Percentiles rank a stretch among this genome's conserved stretches.
Evolutionary conservation across 495 filamentous ascomycete species (phyloP).

Genomic region (Aspergillus nanangensis): DNA sequence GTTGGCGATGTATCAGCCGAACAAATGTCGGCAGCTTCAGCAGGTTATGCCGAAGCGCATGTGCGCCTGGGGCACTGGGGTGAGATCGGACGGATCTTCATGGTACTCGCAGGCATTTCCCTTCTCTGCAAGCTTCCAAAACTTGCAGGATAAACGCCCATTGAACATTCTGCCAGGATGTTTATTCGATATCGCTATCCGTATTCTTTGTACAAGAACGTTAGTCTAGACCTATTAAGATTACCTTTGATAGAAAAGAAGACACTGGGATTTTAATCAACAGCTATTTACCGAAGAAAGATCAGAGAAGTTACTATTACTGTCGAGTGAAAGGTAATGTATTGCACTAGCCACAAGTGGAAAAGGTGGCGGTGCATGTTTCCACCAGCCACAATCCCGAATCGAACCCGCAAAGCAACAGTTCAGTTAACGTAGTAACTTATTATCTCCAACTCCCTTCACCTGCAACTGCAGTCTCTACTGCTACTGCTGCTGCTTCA

Average conservation of each 20-base stretch:
- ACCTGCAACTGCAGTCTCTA: not conserved
- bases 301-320: too few species aligned
- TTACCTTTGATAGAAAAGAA: too few species aligned
- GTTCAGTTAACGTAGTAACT: not conserved
- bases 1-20: slow-evolving; percentile 25
- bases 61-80: slow-evolving; percentile 47
- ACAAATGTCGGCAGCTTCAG: slow-evolving; percentile 29
- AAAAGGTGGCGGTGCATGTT: too few species aligned
- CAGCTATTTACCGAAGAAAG: too few species aligned
- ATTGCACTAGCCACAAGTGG: too few species aligned
- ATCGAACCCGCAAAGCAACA: slow-evolving; percentile 5
- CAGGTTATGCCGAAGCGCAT: slow-evolving; percentile 56
- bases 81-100: slow-evolving; percentile 56
- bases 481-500: not conserved
- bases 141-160: slow-evolving; percentile 9
- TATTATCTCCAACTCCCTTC: not conserved
- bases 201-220: too few species aligned
- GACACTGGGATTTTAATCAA: too few species aligned
- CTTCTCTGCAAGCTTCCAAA: slow-evolving; percentile 26
- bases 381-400: slow-evolving; percentile 9
- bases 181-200: too few species aligned
- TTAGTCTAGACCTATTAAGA: not conserved
- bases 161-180: too few species aligned
- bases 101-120: slow-evolving; percentile 33
- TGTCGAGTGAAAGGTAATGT: too few species aligned